Evolutionary conservation across 192 early-diverging fungal genomes (phyloP).

Genomic region (Haplosporangium gracile): DNA sequence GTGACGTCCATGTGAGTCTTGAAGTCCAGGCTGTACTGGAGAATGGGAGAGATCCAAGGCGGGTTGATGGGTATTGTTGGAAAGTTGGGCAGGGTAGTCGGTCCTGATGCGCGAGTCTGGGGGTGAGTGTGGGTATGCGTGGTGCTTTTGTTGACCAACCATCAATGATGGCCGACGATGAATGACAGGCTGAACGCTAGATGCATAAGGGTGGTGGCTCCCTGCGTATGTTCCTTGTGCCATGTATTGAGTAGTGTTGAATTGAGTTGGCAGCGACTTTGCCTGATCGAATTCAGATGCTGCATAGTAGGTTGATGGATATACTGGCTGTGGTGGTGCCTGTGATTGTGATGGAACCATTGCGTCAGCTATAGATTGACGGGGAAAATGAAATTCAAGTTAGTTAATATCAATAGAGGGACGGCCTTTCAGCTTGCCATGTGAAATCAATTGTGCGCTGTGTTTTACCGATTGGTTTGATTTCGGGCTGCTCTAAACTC

Average conservation of each 20-base stretch:
- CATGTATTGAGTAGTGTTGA: constrained; percentile 11
- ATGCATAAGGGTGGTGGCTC: not conserved
- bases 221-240: constrained; percentile 6
- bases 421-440: not conserved
- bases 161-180: constrained; percentile 13
- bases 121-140: not conserved
- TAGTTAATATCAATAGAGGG: not conserved
- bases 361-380: not conserved
- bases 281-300: not conserved
- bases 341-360: constrained; percentile 27
- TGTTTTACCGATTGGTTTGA: not conserved
- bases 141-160: not conserved
- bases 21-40: not conserved
- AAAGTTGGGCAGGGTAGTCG: constrained; percentile 5
- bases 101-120: not conserved
- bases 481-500: not conserved
- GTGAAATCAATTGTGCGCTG: not conserved
- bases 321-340: not conserved
- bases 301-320: constrained; percentile 2
- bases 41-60: not conserved
- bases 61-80: constrained; percentile 2
- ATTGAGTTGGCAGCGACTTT: constrained; percentile 5
- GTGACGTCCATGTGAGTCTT: not conserved
- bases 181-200: not conserved
- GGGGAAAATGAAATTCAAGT: not conserved